Conservation (phyloP, 2,329 filamentous ascomycete species). For the Fusarium bulbicola region DNA sequence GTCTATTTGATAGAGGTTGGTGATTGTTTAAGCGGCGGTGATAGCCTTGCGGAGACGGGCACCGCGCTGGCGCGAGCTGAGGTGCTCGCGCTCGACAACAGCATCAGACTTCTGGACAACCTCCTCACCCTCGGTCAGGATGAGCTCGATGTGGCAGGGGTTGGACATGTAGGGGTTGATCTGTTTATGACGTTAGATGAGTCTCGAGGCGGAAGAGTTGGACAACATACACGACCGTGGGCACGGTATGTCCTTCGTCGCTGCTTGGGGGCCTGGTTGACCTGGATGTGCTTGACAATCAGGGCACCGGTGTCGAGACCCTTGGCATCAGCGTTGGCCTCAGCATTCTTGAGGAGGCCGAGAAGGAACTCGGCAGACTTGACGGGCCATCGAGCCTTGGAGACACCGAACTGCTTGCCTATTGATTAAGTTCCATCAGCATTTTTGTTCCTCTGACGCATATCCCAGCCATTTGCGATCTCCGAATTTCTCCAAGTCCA, state of each 20-base stretch:
- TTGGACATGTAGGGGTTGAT: conserved; percentile 99
- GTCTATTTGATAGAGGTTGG: conserved; percentile 29
- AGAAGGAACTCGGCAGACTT: conserved; percentile 99
- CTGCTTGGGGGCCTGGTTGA: conserved; percentile 99
- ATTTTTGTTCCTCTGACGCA: conserved; percentile 12
- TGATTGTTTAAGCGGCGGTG: conserved; percentile 65
- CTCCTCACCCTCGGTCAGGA: conserved; percentile 98
- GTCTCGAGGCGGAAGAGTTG: background rate
- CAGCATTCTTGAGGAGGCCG: conserved; percentile 95
- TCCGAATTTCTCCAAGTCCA: conserved; percentile 6
- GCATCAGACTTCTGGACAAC: conserved; percentile 94
- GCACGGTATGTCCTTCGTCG: conserved; percentile 99
- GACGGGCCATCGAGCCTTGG: conserved; percentile 97
- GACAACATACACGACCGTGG: conserved; percentile 92
- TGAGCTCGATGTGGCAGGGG: conserved; percentile 99
- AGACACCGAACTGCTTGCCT: conserved; percentile 99
- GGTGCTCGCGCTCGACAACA: conserved; percentile 75
- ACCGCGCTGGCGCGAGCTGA: conserved; percentile 94
- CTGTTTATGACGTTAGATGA: conserved; percentile 56
- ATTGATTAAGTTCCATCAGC: conserved; percentile 44
- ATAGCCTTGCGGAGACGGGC: conserved; percentile 70
- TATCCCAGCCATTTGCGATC: conserved; percentile 6
- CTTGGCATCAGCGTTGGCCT: conserved; percentile 97
- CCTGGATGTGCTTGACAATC: conserved; percentile 99
- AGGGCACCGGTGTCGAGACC: conserved; percentile 97